These are phyloP conservation scores for Saccharata proteae DNA, from an alignment of 2,329 filamentous ascomycete species.

Conservation along the genomic window DNA sequence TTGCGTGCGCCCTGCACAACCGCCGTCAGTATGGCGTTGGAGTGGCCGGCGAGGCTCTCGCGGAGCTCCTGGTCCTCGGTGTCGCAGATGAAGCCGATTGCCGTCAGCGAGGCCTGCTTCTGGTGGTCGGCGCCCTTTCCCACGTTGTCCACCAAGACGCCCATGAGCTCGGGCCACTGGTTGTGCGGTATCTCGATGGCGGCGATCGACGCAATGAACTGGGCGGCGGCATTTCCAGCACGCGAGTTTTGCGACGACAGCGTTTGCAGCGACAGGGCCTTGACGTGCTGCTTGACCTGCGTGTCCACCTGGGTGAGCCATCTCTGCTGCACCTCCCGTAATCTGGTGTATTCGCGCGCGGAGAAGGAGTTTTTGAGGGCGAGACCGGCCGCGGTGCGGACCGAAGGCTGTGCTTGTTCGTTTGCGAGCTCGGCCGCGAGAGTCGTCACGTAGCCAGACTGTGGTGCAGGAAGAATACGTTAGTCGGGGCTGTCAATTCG, in stretches of 20 bases:
- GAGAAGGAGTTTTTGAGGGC: conserved; percentile 98
- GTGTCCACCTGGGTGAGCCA: conserved; percentile 77
- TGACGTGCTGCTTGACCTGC: conserved; percentile 76
- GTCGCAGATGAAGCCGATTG: conserved; percentile 98
- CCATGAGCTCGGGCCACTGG: conserved; percentile 90
- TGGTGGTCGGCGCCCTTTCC: conserved; percentile 74
- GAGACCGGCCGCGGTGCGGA: conserved; percentile 88
- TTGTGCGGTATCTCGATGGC: conserved; percentile 85
- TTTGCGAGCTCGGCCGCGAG: conserved; percentile 92
- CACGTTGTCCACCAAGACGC: conserved; percentile 80
- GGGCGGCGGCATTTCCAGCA: conserved; percentile 79
- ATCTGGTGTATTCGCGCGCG: conserved; percentile 74
- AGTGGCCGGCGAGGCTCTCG: conserved; percentile 69
- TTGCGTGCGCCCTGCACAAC: conserved; percentile 96
- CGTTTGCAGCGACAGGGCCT: conserved; percentile 80
- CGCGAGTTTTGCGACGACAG: conserved; percentile 66
- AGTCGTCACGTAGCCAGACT: conserved; percentile 87
- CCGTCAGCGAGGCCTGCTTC: conserved; percentile 87
- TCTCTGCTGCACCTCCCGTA: conserved; percentile 84
- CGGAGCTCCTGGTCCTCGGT: conserved; percentile 81
- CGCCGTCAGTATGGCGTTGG: conserved; percentile 93
- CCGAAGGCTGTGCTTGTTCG: conserved; percentile 68
- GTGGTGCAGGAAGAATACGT: conserved; percentile 16
- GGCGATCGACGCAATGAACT: conserved; percentile 91
- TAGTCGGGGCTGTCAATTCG: too few relatives aligned